Base-by-base conservation (phyloP, 2,329 filamentous ascomycete species). In the Fusarium pininemorale region DNA sequence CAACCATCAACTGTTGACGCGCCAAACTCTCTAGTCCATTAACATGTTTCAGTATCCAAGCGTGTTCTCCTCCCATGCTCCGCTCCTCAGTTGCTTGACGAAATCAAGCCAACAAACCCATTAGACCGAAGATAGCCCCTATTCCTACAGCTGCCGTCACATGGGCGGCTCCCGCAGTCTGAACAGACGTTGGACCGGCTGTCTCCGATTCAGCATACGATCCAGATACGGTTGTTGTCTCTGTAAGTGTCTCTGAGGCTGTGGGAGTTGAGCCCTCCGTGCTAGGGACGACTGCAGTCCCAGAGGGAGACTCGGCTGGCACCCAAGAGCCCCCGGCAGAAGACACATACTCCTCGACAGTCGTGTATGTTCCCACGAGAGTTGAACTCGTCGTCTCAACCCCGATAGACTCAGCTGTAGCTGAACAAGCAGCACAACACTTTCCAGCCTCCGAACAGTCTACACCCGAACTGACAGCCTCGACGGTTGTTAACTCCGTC, bases 101-200 rank as follows among this genome's bases (percentile, higher is more conserved):
- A 16, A 55, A 53, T 77, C 57, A 78, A 59, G 53, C 74, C 61
- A 77, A 70, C n/a, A 78, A 56, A 37, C 66, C 72, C 67, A 78
- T 69, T 38, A 78, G 41, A 48, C 76, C 77, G 48, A 78, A 48
- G 26, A 78, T 42, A 53, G 70, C 77, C 42, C 77, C 72, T 56
- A 78, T 66, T 35, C 76, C 76, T 41, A 78, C 59, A 32, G 70
- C 77, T 20, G 59, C 75, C 55, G 65, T 77, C 38, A 70, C 65
- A 32, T 68, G 70, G 32, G 66, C 73, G 30, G 69, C 77, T 59
- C 74, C 75, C 22, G 75, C 77, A 41, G 69, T 70, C 57, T 77
- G 77, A 47, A 71, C 53, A 8, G 75, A 76, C 28, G 73, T 75
- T 59, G 56, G 57, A 1, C 51, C 60, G 15, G 37, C 51, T 20